Evolutionary conservation across 768 basidiomycete species (phyloP).

Genomic region (Daedaleopsis nitida): DNA sequence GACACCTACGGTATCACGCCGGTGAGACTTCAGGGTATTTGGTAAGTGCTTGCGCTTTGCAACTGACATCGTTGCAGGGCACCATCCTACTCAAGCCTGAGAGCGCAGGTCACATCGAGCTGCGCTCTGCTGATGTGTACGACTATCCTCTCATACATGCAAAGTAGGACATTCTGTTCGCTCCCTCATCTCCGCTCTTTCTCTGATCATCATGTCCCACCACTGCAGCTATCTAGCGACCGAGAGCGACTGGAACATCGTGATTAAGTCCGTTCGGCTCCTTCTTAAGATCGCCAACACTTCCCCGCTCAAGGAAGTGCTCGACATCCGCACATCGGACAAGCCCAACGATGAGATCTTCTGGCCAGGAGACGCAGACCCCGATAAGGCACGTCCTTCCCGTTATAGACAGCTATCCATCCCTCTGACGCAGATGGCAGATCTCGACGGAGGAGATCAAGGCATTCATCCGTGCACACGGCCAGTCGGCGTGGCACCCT

Average conservation of each 20-base stretch:
- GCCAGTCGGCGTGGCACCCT: constrained; percentile 21
- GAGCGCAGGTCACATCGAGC: constrained; percentile 21
- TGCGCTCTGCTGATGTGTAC: constrained; percentile 24
- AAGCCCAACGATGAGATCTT: not conserved
- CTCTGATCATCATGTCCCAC: not conserved
- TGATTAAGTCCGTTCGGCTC: constrained; percentile 10
- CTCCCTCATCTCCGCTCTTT: not conserved
- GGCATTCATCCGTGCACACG: constrained; percentile 3
- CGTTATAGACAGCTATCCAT: not conserved
- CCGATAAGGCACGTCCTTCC: constrained; percentile 7
- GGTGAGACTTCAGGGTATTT: not conserved
- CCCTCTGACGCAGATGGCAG: not conserved
- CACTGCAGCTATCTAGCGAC: constrained; percentile 17
- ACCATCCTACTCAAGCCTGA: constrained; percentile 11
- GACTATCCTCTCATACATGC: constrained; percentile 31
- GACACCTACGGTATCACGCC: not conserved
- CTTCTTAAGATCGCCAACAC: constrained; percentile 9
- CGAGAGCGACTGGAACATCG: constrained; percentile 15
- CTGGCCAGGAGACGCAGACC: constrained; percentile 19
- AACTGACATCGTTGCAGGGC: not conserved
- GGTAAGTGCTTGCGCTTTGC: not conserved
- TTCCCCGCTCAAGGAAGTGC: constrained; percentile 11
- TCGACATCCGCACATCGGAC: not conserved
- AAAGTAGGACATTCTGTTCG: constrained; percentile 1
- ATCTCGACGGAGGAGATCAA: constrained; percentile 13